Evolutionary conservation across 352 stramenopile species (phyloP), one percentile per base, ranked within the genome.

Genomic region (Elongisporangium undulatum): DNA sequence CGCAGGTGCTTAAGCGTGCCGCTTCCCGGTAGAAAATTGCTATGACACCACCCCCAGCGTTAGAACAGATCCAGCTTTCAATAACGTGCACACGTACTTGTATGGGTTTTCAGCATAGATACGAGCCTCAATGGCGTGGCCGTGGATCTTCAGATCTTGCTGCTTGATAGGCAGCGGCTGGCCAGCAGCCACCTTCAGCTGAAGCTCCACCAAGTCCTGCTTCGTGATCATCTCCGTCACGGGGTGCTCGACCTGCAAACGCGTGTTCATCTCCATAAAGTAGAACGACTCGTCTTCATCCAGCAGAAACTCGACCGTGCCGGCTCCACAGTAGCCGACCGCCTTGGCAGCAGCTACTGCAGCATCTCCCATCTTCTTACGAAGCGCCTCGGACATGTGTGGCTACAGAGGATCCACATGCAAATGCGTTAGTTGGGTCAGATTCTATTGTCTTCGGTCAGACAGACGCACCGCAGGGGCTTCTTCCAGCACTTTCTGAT

Each of bases 261-360:
- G 90, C 38, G 93, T 98, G 82, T 98, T 98, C 91, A 98, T 98
- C 67, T 98, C 94, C 87, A 98, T 96, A 60, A 98, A 98, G 66
- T 97, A 98, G 62, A 98, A 98, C 22, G 80, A 87, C 58, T 95
- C 84, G 62, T 92, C 79, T 39, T 92, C 77, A 68, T 98, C 93
- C 50, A 97, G 61, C 21, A 98, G 76, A 65, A 98, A 98, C 73
- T 98, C 93, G 34, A 98, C 93, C 12, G 93, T 98, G 48, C 93
- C 93, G 29, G 93, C 93, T 19, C 90, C 90, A 58, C 95, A 88
- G 67, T 98, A 98, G 39, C 88, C 90, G 19, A 97, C 89, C 29
- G 91, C 89, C 64, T 97, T 89, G 15, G 90, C 90, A 24, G 92
- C 89, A 16, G 82, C 79, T 3, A 97, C 89, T 16, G 92, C 92